phyloP scores from a whole-genome alignment of 192 early-diverging fungal species.

The Gaertneriomyces semiglobifer region DNA sequence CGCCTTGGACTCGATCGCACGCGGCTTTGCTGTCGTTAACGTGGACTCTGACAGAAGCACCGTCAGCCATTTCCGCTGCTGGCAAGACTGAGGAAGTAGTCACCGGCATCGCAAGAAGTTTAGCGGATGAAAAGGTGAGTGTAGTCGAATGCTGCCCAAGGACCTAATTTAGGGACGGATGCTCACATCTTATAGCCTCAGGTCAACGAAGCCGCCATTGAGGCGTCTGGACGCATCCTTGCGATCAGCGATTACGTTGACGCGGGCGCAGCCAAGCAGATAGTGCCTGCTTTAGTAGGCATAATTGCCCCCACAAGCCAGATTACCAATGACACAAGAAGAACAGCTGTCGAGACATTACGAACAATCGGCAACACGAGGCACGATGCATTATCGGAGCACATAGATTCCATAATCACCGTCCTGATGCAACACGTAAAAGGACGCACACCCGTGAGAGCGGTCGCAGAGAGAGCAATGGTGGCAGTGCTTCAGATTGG shows the following conservation, averaged over 20 bases:
- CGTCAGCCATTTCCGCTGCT: constrained; percentile 42
- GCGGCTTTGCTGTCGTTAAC: constrained; percentile 50
- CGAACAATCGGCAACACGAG: no score
- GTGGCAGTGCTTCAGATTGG: constrained; percentile 67
- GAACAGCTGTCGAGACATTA: constrained; percentile 5
- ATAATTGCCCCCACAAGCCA: constrained; percentile 12
- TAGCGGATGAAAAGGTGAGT: constrained; percentile 30
- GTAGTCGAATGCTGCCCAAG: not conserved
- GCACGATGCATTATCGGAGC: no score
- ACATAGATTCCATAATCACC: constrained; percentile 33
- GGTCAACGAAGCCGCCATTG: constrained; percentile 35
- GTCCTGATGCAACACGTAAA: constrained; percentile 70
- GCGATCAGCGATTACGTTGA: constrained; percentile 9
- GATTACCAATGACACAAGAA: constrained; percentile 22
- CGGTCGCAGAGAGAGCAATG: constrained; percentile 79
- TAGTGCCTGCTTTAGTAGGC: constrained; percentile 16
- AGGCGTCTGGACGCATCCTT: constrained; percentile 21
- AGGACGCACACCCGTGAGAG: constrained; percentile 71
- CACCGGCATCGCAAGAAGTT: not conserved
- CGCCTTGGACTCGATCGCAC: constrained; percentile 24
- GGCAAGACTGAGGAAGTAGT: constrained; percentile 6
- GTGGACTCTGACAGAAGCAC: constrained; percentile 45
- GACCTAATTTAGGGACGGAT: no score
- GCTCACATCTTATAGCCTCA: constrained; percentile 10
- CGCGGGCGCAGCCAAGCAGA: not conserved